A percentile compares a stretch with the other conserved stretches of the same genome.
Conservation (phyloP, 1,284 basidiomycete species). For the Cerioporus squamosus region DNA sequence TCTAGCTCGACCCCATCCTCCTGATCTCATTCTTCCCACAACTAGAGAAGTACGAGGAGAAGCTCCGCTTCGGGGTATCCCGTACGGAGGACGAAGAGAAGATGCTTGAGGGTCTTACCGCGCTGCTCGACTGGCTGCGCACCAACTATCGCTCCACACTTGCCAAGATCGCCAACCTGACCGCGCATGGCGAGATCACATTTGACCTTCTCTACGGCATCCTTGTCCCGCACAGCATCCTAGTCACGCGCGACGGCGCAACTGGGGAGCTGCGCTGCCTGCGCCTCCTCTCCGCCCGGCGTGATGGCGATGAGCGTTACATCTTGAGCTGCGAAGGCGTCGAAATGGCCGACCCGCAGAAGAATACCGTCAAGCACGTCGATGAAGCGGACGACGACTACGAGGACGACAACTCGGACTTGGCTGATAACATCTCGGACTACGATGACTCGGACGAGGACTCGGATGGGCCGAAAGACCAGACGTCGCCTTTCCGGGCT, state of each 20-base stretch:
- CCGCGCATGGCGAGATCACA: conserved; percentile 55
- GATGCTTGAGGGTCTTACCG: conserved; percentile 43
- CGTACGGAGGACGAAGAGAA: conserved; percentile 41
- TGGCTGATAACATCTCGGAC: background rate
- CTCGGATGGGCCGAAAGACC: background rate
- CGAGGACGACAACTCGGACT: conserved; percentile 4
- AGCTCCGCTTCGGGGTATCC: conserved; percentile 38
- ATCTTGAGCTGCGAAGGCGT: conserved; percentile 50
- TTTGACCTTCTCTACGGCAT: conserved; percentile 51
- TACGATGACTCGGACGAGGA: conserved; percentile 7
- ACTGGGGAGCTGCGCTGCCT: conserved; percentile 49
- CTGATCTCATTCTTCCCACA: conserved; percentile 52
- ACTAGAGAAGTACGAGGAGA: conserved; percentile 48
- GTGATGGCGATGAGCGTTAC: conserved; percentile 38
- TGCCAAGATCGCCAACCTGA: conserved; percentile 47
- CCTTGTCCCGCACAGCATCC: conserved; percentile 11
- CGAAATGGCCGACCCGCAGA: conserved; percentile 48
- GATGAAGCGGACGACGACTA: background rate
- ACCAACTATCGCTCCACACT: conserved; percentile 52
- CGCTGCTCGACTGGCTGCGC: conserved; percentile 41
- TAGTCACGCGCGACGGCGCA: conserved; percentile 12
- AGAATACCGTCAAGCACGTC: background rate
- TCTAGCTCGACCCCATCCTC: conserved; percentile 53
- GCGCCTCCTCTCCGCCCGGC: conserved; percentile 37
- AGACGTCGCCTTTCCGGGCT: background rate